These are phyloP conservation scores for Phellopilus nigrolimitatus DNA, from an alignment of 1,284 basidiomycete genomes.

Conservation along the genomic window DNA sequence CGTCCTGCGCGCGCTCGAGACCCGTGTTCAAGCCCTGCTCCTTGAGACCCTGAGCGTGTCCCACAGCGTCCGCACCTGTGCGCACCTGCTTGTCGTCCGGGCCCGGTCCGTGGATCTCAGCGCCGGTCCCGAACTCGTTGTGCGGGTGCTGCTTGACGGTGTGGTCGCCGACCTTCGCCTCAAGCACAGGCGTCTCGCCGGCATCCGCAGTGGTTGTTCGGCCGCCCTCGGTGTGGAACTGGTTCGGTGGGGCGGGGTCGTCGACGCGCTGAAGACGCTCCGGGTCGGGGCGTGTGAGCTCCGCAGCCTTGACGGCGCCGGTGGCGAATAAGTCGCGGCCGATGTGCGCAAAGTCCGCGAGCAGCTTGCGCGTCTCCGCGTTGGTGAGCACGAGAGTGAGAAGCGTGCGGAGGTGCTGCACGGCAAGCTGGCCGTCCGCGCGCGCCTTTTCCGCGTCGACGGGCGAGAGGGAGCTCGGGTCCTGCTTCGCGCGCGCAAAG, in stretches of 20 bases:
- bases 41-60: conserved; percentile 1
- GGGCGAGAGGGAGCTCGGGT: conserved; percentile 41
- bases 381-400: conserved; percentile 84
- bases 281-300: conserved; percentile 61
- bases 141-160: conserved; percentile 17
- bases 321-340: conserved; percentile 85
- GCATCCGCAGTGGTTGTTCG: not conserved
- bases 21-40: not conserved
- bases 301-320: conserved; percentile 70
- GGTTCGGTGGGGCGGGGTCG: conserved; percentile 52
- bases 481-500: conserved; percentile 32
- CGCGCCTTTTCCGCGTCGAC: conserved; percentile 53
- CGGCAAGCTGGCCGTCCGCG: conserved; percentile 61
- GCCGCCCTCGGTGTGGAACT: conserved; percentile 15
- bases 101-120: conserved; percentile 11
- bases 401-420: conserved; percentile 82
- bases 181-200: conserved; percentile 17
- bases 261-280: conserved; percentile 65
- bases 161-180: conserved; percentile 13
- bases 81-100: conserved; percentile 11
- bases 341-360: conserved; percentile 77
- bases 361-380: conserved; percentile 86
- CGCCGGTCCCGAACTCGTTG: conserved; percentile 15
- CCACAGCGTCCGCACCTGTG: conserved; percentile 9
- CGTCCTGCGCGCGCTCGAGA: conserved; percentile 1